These are phyloP conservation scores for Ascosphaera aggregata DNA, from an alignment of 2,329 filamentous ascomycete genomes.

Conservation along the genomic window DNA sequence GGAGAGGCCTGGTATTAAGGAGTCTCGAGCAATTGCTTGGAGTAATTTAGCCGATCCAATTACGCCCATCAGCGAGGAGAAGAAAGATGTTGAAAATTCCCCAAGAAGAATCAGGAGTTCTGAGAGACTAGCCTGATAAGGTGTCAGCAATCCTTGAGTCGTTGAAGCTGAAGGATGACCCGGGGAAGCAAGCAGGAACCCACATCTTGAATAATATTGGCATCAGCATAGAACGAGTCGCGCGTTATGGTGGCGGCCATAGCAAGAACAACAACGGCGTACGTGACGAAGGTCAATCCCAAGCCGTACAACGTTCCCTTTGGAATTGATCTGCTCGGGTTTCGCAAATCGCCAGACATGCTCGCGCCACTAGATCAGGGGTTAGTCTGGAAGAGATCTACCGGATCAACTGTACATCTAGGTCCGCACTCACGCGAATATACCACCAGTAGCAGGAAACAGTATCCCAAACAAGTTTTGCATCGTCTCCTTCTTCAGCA, in stretches of 20 bases:
- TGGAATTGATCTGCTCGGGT: conserved; percentile 66
- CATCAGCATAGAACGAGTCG: conserved; percentile 46
- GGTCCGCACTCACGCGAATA: conserved; percentile 29
- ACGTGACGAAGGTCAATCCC: conserved; percentile 50
- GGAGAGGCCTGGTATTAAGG: conserved; percentile 50
- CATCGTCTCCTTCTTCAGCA: conserved; percentile 43
- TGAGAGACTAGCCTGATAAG: conserved; percentile 43
- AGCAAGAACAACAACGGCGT: conserved; percentile 52
- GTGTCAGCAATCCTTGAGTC: not conserved
- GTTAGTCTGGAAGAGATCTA: conserved; percentile 35
- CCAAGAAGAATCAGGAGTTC: conserved; percentile 50
- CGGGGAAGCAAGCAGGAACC: conserved; percentile 7
- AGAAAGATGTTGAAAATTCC: conserved; percentile 62
- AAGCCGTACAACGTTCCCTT: conserved; percentile 64
- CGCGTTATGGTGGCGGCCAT: conserved; percentile 57
- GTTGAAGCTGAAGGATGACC: not conserved
- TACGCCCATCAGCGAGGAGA: conserved; percentile 70
- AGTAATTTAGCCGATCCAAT: conserved; percentile 68
- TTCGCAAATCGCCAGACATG: conserved; percentile 70
- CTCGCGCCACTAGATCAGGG: conserved; percentile 40
- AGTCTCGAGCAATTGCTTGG: conserved; percentile 60
- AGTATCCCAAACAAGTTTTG: conserved; percentile 69
- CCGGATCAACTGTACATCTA: too few species aligned
- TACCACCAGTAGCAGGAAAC: conserved; percentile 45
- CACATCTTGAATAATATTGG: conserved; percentile 56